Evolutionary conservation across 768 basidiomycete genomes (phyloP).

Genomic region (Podaxis sp.): DNA sequence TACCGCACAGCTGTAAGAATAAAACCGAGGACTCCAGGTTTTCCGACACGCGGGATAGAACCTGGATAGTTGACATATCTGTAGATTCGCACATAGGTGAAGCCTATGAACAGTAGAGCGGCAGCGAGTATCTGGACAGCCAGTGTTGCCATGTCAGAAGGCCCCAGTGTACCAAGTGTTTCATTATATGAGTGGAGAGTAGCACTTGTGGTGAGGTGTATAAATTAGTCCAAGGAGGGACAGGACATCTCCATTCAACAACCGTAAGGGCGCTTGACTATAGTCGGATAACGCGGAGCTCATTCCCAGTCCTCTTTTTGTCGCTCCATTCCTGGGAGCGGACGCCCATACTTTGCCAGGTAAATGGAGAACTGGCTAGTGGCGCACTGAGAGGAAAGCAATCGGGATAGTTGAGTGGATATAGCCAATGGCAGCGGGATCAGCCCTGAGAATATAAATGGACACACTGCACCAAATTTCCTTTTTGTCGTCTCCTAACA

Average conservation of each 20-base stretch:
- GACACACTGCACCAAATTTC: not conserved
- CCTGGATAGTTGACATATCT: slow-evolving; percentile 29
- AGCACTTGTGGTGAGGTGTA: not conserved
- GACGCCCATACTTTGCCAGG: not conserved
- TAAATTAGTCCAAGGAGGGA: not conserved
- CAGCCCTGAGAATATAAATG: not conserved
- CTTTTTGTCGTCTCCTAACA: not conserved
- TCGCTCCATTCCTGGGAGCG: not conserved
- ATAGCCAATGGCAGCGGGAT: not conserved
- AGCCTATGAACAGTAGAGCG: slow-evolving; percentile 18
- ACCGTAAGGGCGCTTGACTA: not conserved
- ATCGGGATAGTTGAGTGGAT: too few species aligned
- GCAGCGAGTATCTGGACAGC: slow-evolving; percentile 14
- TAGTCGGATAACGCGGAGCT: not conserved
- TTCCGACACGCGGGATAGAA: slow-evolving; percentile 32
- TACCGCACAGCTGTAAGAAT: slow-evolving; percentile 34
- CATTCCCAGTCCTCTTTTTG: not conserved
- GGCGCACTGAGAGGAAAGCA: not conserved
- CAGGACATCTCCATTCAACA: not conserved
- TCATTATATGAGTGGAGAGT: not conserved
- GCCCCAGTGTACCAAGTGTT: not conserved
- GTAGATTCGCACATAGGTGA: slow-evolving; percentile 27
- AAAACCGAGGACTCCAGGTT: slow-evolving; percentile 34
- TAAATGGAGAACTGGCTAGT: not conserved
- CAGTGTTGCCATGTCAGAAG: not conserved